phyloP scores from a whole-genome alignment of 2,329 filamentous ascomycete species.

The Pseudogymnoascus verrucosus region DNA sequence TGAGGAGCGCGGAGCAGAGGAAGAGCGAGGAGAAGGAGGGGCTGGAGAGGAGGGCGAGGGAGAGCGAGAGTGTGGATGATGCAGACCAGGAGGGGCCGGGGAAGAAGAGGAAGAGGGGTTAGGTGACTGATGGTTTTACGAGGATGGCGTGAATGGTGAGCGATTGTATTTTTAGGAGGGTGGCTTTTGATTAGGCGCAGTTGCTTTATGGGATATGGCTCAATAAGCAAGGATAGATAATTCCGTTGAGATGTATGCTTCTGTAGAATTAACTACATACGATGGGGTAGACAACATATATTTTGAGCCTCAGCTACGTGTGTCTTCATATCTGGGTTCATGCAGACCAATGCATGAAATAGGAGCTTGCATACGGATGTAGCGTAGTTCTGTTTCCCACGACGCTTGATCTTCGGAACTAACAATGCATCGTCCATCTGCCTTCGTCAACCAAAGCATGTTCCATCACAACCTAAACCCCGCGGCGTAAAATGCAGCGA shows the following conservation, averaged over 20 bases:
- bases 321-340: background rate
- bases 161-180: background rate
- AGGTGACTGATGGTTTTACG: background rate
- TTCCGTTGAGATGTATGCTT: background rate
- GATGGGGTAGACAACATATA: background rate
- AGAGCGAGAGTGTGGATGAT: constrained; percentile 5
- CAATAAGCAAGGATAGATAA: background rate
- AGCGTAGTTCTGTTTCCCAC: background rate
- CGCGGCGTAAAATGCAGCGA: background rate
- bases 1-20: constrained; percentile 25
- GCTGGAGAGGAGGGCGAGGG: constrained; percentile 22
- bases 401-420: background rate
- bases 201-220: background rate
- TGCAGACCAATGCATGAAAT: background rate
- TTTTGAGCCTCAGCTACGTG: background rate
- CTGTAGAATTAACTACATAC: background rate
- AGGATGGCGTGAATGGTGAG: background rate
- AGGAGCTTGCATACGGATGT: background rate
- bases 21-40: constrained; percentile 22
- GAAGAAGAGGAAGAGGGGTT: background rate
- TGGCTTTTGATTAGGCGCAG: background rate
- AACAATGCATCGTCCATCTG: background rate
- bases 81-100: background rate
- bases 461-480: background rate
- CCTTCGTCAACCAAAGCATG: background rate